Base-by-base conservation (phyloP, 2,329 filamentous ascomycete species). In the Ascochyta koolunga region DNA sequence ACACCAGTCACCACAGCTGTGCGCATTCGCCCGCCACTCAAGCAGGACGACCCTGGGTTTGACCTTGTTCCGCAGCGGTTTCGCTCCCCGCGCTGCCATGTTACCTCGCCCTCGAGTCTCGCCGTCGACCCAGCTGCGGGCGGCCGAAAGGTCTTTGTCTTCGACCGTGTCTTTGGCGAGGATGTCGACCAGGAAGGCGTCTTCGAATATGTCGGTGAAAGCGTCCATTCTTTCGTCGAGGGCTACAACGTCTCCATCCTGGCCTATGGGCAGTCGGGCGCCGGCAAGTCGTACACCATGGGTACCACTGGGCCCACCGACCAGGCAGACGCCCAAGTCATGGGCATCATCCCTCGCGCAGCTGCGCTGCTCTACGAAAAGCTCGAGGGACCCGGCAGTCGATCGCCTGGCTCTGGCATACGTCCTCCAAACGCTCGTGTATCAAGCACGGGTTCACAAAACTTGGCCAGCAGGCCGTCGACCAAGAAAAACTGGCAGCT, bases 271-370 rank as follows among this genome's bases (percentile, higher is more conserved):
- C 95, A 99, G 79, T 99, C 95, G 24, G 95, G 95, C 51, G 92
- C 95, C 10, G 95, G 95, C 65, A 99, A 99, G 78, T 98, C 93
- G 2, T 98, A 96, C 73, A 99, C 95, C 0, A 99, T 99, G 95
- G 95, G 95, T 52, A 99, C 95, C 0, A 92, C 93, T 0, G 92
- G 92, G 4, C 91, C 93, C 2, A 76, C 76, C 19, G 93, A 97
- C 68, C 89, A 96, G 69, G 82, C 80, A 22, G 83, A 93, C 66
- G 62, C 81, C 25, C 83, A 88, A 7, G 76, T 86, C 25, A 95
- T 93, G 89, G 93, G 93, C 74, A 92, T 99, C n/a, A 93, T 99
- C 64, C 93, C 95, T 25, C 89, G 95, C 64, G 95, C 95, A 29
- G 93, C 93, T 2, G 84, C 85, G 27, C 86, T 88, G 24, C 83